Conservation (phyloP, 345 rosid species). For the Hibiscus mutabilis region DNA sequence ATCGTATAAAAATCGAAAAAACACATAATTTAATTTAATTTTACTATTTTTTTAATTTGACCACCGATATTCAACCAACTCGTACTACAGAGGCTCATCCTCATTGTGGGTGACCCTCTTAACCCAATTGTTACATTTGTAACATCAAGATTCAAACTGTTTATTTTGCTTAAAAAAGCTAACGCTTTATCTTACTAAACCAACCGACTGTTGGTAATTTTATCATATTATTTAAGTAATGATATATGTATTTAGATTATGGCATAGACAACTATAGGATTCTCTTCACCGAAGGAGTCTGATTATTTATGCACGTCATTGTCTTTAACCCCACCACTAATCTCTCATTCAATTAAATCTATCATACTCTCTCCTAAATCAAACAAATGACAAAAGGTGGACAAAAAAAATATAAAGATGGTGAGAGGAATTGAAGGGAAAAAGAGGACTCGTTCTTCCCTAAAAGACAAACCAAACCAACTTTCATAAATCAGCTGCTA, state of each 20-base stretch:
- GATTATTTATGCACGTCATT: slow-evolving; percentile 39
- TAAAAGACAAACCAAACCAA: slow-evolving; percentile 46
- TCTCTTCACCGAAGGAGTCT: slow-evolving; percentile 32
- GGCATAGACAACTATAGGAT: slow-evolving; percentile 46
- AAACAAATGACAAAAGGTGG: slow-evolving; percentile 27
- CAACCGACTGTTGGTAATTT: too few relatives aligned
- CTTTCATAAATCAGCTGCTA: slow-evolving; percentile 36
- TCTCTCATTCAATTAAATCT: slow-evolving; percentile 14
- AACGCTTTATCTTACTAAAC: too few relatives aligned
- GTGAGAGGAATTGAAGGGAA: slow-evolving; percentile 1
- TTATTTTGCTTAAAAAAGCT: too few relatives aligned
- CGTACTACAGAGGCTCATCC: too few relatives aligned
- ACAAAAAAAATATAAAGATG: slow-evolving; percentile 25
- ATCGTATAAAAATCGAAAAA: too few relatives aligned
- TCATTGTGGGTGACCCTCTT: too few relatives aligned
- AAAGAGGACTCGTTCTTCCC: slow-evolving; percentile 10
- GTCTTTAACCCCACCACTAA: slow-evolving; percentile 67
- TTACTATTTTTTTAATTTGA: too few relatives aligned
- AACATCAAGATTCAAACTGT: too few relatives aligned
- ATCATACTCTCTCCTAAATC: slow-evolving; percentile 9
- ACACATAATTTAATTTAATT: too few relatives aligned
- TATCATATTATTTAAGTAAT: too few relatives aligned
- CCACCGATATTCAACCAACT: too few relatives aligned
- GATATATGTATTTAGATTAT: background rate
- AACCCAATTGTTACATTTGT: too few relatives aligned